A percentile compares a stretch with the other conserved stretches of the same genome.
Conservation (phyloP, 208 protist genomes). For the Trypanosoma scelopori region DNA sequence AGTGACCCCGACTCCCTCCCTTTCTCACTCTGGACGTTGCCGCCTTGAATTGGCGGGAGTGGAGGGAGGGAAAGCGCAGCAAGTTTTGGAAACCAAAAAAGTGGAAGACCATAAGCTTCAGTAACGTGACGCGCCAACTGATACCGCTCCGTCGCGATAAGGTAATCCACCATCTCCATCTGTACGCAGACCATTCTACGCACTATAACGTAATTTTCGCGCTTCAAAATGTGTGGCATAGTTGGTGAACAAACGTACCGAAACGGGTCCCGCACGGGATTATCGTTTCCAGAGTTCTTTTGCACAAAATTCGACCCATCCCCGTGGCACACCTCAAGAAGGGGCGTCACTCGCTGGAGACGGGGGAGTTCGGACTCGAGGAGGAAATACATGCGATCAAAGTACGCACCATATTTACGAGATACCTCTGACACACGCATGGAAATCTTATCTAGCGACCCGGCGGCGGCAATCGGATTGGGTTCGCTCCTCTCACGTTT, state of each 20-base stretch:
- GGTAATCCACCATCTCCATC: constrained; percentile 80
- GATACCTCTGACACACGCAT: constrained; percentile 49
- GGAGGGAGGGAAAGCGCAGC: constrained; percentile 10
- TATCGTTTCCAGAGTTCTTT: constrained; percentile 1
- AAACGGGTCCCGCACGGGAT: constrained; percentile 19
- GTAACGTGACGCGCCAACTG: constrained; percentile 58
- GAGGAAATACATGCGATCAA: constrained; percentile 37
- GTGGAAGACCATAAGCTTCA: constrained; percentile 58
- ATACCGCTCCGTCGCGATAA: constrained; percentile 64
- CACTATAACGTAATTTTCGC: constrained; percentile 43
- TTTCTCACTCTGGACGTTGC: background rate
- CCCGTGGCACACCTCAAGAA: constrained; percentile 27
- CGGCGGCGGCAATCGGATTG: constrained; percentile 46
- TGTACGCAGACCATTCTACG: constrained; percentile 56
- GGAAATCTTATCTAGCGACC: constrained; percentile 72
- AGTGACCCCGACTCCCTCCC: constrained; percentile 20
- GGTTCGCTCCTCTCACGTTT: constrained; percentile 63
- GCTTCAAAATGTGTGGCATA: constrained; percentile 51
- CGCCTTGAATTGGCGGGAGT: constrained; percentile 28
- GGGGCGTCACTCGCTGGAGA: constrained; percentile 44
- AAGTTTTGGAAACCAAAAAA: constrained; percentile 76
- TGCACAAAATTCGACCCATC: background rate
- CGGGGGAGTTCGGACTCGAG: constrained; percentile 44
- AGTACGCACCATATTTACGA: constrained; percentile 49
- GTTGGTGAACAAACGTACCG: constrained; percentile 53